These are phyloP conservation scores for Aspergillus uvarum DNA, from an alignment of 2,329 filamentous ascomycete genomes.

Conservation along the genomic window DNA sequence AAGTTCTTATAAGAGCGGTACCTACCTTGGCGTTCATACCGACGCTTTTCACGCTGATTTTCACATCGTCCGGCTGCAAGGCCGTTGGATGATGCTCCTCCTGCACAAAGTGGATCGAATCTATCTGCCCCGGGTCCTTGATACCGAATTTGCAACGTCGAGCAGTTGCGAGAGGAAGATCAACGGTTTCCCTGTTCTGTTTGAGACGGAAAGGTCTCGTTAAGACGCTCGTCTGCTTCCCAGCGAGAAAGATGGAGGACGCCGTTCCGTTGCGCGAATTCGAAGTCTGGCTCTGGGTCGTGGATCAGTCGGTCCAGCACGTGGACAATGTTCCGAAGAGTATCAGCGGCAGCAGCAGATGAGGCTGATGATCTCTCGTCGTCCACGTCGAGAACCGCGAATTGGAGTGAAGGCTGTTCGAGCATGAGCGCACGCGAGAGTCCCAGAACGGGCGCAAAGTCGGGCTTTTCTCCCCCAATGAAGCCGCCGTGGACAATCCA, in stretches of 20 bases:
- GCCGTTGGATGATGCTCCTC: background rate
- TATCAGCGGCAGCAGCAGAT: background rate
- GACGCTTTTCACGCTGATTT: background rate
- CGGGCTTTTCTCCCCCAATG: background rate
- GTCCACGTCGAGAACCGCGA: background rate
- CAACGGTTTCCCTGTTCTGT: background rate
- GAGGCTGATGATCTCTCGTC: background rate
- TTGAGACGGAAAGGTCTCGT: background rate
- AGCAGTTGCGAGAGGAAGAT: background rate
- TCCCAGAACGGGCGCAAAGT: background rate
- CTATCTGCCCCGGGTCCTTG: background rate
- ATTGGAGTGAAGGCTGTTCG: background rate
- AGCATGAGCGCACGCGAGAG: background rate
- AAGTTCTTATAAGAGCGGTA: no score
- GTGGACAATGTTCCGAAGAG: background rate
- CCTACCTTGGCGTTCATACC: slow-evolving; percentile 5
- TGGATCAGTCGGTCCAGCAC: background rate
- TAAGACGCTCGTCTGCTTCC: background rate
- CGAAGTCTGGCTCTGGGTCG: background rate
- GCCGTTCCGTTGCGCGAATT: background rate
- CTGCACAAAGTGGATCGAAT: background rate
- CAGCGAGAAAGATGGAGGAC: background rate
- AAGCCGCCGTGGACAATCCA: background rate
- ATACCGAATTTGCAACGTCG: background rate
- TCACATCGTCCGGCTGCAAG: background rate